Conservation (phyloP, 495 filamentous ascomycete species). For the Penicillium chermesinum region DNA sequence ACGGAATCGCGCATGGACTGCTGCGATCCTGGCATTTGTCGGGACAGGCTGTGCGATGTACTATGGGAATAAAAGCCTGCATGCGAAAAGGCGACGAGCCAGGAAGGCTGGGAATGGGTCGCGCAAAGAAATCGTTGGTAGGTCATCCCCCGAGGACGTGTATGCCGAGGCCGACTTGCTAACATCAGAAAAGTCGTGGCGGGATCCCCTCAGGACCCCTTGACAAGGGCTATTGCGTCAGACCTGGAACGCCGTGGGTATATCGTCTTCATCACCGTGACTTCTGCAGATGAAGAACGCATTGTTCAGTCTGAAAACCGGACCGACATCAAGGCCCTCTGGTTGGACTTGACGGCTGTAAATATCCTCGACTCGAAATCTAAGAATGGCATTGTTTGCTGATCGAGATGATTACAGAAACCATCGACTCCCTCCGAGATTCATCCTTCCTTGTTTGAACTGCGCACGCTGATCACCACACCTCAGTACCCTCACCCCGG, state of each 20-base stretch:
- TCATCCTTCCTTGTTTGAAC: slow-evolving; percentile 48
- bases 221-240: slow-evolving; percentile 71
- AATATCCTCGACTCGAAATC: slow-evolving; percentile 11
- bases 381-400: slow-evolving; percentile 34
- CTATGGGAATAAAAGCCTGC: slow-evolving; percentile 54
- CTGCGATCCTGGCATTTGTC: slow-evolving; percentile 60
- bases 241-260: slow-evolving; percentile 91
- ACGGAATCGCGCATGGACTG: slow-evolving; percentile 63
- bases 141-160: not conserved
- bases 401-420: slow-evolving; percentile 1
- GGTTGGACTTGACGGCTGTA: slow-evolving; percentile 68
- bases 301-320: slow-evolving; percentile 68
- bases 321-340: slow-evolving; percentile 73
- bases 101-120: slow-evolving; percentile 75
- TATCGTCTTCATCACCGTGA: slow-evolving; percentile 85
- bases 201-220: slow-evolving; percentile 72
- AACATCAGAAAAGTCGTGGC: slow-evolving; percentile 78
- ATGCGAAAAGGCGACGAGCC: slow-evolving; percentile 66
- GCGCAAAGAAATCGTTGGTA: slow-evolving; percentile 75
- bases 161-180: not conserved
- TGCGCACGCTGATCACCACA: slow-evolving; percentile 56
- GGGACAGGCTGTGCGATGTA: slow-evolving; percentile 64
- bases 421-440: slow-evolving; percentile 52
- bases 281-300: slow-evolving; percentile 73
- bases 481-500: slow-evolving; percentile 67